Conservation (phyloP, 768 basidiomycete genomes). For the Thelephora aurantiotincta region DNA sequence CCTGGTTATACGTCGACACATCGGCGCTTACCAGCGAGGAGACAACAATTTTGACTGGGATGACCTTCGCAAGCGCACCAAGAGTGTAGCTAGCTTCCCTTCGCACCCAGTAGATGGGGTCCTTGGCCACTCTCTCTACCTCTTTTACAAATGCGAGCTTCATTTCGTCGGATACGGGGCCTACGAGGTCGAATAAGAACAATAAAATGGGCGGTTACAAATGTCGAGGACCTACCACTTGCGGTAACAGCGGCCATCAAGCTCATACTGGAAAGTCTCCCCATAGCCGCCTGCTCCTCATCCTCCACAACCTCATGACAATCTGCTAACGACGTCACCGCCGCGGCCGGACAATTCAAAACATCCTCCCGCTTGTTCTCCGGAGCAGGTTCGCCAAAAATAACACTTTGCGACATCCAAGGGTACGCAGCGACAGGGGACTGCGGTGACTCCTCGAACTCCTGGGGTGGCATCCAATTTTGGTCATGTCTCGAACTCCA, state of each 20-base stretch:
- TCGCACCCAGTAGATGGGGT: slow-evolving; percentile 65
- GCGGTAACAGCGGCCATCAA: slow-evolving; percentile 81
- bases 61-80: slow-evolving; percentile 77
- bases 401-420: no score
- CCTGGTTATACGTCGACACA: not conserved
- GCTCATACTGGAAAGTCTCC: slow-evolving; percentile 85
- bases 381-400: no score
- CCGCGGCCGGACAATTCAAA: no score
- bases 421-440: no score
- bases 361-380: no score
- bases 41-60: slow-evolving; percentile 59
- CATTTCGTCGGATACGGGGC: slow-evolving; percentile 38
- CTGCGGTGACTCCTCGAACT: no score
- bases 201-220: not conserved
- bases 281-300: slow-evolving; percentile 66
- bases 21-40: slow-evolving; percentile 39
- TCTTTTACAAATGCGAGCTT: slow-evolving; percentile 59
- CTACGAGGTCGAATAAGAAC: slow-evolving; percentile 19
- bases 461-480: no score
- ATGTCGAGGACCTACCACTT: slow-evolving; percentile 35
- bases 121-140: slow-evolving; percentile 50
- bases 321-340: no score
- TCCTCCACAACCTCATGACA: slow-evolving; percentile 25
- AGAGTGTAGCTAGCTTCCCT: slow-evolving; percentile 81
- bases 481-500: no score